Conservation (phyloP, 2,329 filamentous ascomycete species). For the Periconia macrospinosa region DNA sequence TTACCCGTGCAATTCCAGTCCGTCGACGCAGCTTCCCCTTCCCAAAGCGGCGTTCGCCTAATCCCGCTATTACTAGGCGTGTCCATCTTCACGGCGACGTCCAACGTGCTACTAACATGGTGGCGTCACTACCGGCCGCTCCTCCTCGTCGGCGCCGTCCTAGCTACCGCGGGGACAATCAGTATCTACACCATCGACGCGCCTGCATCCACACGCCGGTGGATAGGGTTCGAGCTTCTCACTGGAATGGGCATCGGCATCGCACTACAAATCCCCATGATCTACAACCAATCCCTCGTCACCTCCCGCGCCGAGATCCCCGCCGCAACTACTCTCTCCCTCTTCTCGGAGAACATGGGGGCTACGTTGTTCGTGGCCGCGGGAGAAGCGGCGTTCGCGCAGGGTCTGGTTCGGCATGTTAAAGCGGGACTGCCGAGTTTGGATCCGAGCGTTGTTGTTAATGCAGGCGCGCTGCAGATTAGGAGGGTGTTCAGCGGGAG, state of each 20-base stretch:
- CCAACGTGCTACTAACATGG: constrained; percentile 25
- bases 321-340: constrained; percentile 38
- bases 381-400: constrained; percentile 44
- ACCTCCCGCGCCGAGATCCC: constrained; percentile 33
- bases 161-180: constrained; percentile 43
- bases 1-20: constrained; percentile 54
- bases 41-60: constrained; percentile 44
- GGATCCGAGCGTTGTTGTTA: constrained; percentile 35
- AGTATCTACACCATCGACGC: constrained; percentile 46
- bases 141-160: constrained; percentile 26
- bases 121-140: constrained; percentile 41
- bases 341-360: constrained; percentile 45
- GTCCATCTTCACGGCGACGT: constrained; percentile 36
- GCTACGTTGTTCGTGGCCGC: constrained; percentile 45
- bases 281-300: background rate
- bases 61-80: constrained; percentile 44
- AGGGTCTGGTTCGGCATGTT: constrained; percentile 35
- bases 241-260: constrained; percentile 27
- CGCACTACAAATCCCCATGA: background rate
- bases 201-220: constrained; percentile 36
- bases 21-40: constrained; percentile 37
- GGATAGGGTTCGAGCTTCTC: constrained; percentile 53
- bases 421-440: constrained; percentile 35
- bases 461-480: constrained; percentile 46
- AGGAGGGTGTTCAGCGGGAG: constrained; percentile 28